phyloP scores from a whole-genome alignment of 2,329 filamentous ascomycete species.

The Arthrobotrys sinensis region DNA sequence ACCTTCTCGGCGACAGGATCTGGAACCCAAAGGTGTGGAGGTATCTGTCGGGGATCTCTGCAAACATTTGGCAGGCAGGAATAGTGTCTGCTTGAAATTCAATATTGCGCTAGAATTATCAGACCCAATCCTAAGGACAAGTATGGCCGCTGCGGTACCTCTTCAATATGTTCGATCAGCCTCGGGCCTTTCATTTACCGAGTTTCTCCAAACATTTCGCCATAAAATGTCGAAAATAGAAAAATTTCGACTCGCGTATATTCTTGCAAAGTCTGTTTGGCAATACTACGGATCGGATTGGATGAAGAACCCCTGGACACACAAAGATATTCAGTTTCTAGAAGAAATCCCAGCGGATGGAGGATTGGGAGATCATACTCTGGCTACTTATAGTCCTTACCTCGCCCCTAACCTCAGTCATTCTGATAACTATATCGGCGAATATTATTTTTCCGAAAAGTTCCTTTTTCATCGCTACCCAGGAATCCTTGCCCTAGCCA shows the following conservation, averaged over 20 bases:
- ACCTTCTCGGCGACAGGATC: background rate
- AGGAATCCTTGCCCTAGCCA: constrained; percentile 25
- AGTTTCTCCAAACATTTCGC: constrained; percentile 16
- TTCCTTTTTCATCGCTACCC: constrained; percentile 41
- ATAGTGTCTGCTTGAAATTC: constrained; percentile 23
- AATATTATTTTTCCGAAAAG: constrained; percentile 27
- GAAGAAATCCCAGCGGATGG: background rate
- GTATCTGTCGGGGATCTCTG: constrained; percentile 39
- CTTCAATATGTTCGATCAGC: constrained; percentile 1
- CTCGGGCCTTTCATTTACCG: constrained; percentile 1
- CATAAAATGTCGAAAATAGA: constrained; percentile 25
- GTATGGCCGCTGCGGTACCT: background rate
- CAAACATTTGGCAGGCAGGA: constrained; percentile 11
- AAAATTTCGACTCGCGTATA: constrained; percentile 36
- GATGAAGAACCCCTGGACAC: constrained; percentile 53
- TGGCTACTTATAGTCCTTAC: constrained; percentile 35
- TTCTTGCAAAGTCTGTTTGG: constrained; percentile 52
- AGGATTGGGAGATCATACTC: background rate
- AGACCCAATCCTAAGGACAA: constrained; percentile 5
- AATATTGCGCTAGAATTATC: constrained; percentile 33
- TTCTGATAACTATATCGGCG: background rate
- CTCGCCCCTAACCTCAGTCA: constrained; percentile 19
- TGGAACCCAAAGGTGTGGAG: constrained; percentile 6
- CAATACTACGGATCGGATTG: constrained; percentile 54
- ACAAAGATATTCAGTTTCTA: constrained; percentile 42